Evolutionary conservation across 495 filamentous ascomycete species (phyloP), one percentile per base, ranked within the genome.

Genomic region (Trichocladium antarcticum): DNA sequence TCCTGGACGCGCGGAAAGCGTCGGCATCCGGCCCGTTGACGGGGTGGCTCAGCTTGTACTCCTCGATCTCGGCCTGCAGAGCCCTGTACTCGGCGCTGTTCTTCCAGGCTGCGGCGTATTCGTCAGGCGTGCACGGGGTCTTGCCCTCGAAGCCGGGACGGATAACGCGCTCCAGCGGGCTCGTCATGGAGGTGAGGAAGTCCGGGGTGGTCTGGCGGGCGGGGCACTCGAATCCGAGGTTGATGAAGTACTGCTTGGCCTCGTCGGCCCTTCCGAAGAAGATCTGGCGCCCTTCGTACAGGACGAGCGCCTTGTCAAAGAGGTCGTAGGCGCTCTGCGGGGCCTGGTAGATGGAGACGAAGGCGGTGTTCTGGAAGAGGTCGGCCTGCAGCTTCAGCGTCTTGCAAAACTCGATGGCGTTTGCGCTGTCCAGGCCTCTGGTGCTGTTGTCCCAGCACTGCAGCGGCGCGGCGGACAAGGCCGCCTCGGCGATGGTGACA

Each of bases 391-490:
- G 61, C 28, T 79, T 73, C 16, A 93, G 59, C 4, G 78, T 82
- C 61, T 76, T 81, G 50, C 79, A 77, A 44, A 89, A 93, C 57
- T 89, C 83, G n/a, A 90, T 65, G 34, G 87, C 86, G 21, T 83
- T 90, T 49, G 84, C 81, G 48, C 78, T 83, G 58, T 93, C 87
- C 20, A 93, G 62, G 52, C 86, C 87, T 63, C 87, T 72, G 6
- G 87, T 90, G 50, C 78, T 84, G 65, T 86, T 85, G 57, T 92
- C 87, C 87, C 87, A 93, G 68, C 84, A 88, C 56, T 86, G 83
- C 11, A 93, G 63, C 0, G 83, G 80, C 19, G 76, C 76, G 7
- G 74, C 73, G 37, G 78, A 81, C 19, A 88, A 67, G 6, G 76
- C 74, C 19, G 73, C 74, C 55, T 92, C 87, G 3, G 84, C 81